Base-by-base conservation (phyloP, 164 flowering plant genomes). In the Piper longum region DNA sequence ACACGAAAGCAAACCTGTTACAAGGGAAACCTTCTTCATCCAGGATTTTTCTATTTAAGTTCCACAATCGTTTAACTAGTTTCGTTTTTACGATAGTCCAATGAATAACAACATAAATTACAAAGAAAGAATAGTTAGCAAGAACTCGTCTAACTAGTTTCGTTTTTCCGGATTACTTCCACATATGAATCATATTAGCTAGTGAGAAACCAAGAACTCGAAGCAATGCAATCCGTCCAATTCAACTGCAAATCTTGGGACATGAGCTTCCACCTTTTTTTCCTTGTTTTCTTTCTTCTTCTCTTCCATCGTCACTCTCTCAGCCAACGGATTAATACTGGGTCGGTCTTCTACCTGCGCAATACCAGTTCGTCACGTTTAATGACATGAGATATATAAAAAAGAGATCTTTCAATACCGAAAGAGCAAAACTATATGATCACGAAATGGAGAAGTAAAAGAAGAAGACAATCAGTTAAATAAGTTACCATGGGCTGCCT, bases 221-320 rank as follows among this genome's bases (percentile, higher is more conserved):
- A 75, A 79, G 71, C 74, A 75, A 55, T 79, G 58, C 70, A 79
- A 64, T 26, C 80, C 82, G 60, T 79, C 82, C 58, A 79, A 71
- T 58, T 77, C 80, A 9, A 77, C 75, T 9, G 80, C 80, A 55
- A 75, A 26, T 62, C 72, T 72, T 43, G 75, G 75, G 43, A 45
- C 8, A 42, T 43, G 67, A 9, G 41, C 57, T 57, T 2, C 52
- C 65, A 62, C 67, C 64, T 19, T 48, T 62, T 57, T 65, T 18
- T 56, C 61, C 64, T 61, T 67, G 19, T 43, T 64, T 43, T 54
- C 63, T 16, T 39, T 62, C 40, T 39, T 19, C 45, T 64, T 4
- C 19, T 17, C 36, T 52, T 45, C 36, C 36, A 26, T 48, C 17
- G 56, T 8, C 18, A 43, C 51, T 2, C 54, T 56, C 54, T 39